These are phyloP conservation scores for Dentipellis sp. DNA, from an alignment of 768 basidiomycete species.

Conservation along the genomic window DNA sequence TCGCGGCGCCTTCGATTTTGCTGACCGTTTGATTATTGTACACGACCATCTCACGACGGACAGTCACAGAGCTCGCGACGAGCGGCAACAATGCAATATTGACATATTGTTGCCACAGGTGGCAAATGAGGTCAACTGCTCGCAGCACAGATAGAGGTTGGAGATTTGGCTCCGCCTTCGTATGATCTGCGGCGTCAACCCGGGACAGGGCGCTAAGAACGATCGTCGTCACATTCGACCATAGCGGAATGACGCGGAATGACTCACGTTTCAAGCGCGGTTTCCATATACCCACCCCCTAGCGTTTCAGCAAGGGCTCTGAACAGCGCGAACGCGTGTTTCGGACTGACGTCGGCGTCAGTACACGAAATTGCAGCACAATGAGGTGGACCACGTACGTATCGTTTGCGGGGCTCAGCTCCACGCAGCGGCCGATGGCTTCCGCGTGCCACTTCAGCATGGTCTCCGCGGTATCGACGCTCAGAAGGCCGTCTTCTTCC, in stretches of 20 bases:
- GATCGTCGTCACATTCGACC: neutral
- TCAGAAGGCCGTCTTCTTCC: constrained; percentile 78
- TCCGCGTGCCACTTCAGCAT: constrained; percentile 99
- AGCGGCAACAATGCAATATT: constrained; percentile 86
- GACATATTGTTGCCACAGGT: constrained; percentile 96
- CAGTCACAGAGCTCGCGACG: constrained; percentile 75
- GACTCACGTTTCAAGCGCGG: constrained; percentile 88
- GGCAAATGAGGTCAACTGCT: constrained; percentile 78
- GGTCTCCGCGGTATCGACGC: constrained; percentile 69
- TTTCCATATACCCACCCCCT: constrained; percentile 76
- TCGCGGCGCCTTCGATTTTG: constrained; percentile 76
- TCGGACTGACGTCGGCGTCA: constrained; percentile 44
- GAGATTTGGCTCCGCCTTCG: constrained; percentile 74
- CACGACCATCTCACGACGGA: constrained; percentile 84
- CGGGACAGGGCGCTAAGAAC: constrained; percentile 53
- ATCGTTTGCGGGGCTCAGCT: constrained; percentile 73
- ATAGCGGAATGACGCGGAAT: neutral
- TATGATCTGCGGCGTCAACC: constrained; percentile 57
- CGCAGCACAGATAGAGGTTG: constrained; percentile 56
- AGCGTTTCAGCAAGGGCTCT: constrained; percentile 83
- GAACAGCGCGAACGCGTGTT: constrained; percentile 78
- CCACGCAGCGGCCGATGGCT: constrained; percentile 88
- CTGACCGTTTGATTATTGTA: constrained; percentile 87
- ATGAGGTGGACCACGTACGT: constrained; percentile 46
- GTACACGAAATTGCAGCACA: neutral